phyloP scores from a whole-genome alignment of 768 basidiomycete genomes.

The Glaciozyma martinii region DNA sequence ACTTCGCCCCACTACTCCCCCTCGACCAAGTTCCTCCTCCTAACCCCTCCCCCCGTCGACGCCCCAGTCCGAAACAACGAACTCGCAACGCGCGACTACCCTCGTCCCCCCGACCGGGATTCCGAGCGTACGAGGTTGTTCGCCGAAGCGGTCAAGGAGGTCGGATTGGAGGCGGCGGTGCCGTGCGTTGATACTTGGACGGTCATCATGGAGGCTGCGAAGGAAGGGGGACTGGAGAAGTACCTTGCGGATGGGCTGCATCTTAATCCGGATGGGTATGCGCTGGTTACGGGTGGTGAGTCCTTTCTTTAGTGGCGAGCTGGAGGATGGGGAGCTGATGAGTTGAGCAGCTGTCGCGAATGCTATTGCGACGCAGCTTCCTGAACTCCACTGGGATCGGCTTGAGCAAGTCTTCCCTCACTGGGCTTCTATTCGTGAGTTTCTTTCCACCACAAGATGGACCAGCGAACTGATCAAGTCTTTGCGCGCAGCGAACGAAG shows the following conservation, averaged over 20 bases:
- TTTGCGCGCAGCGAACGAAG: not conserved
- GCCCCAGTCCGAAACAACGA: constrained; percentile 13
- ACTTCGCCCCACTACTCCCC: constrained; percentile 22
- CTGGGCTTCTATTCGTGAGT: constrained; percentile 14
- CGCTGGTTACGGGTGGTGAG: constrained; percentile 21
- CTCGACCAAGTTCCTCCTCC: constrained; percentile 15
- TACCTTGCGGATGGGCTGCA: constrained; percentile 28
- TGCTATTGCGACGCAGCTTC: constrained; percentile 12
- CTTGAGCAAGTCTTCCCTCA: constrained; percentile 26
- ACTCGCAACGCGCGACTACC: constrained; percentile 14
- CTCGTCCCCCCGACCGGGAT: constrained; percentile 21
- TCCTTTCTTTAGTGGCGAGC: no score
- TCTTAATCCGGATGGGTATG: constrained; percentile 19
- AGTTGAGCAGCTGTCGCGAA: constrained; percentile 9
- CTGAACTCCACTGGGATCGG: constrained; percentile 27
- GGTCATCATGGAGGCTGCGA: constrained; percentile 2
- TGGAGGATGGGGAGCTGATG: no score
- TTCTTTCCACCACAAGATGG: no score
- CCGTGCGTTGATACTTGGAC: constrained; percentile 21
- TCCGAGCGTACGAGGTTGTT: constrained; percentile 17
- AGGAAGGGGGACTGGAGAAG: constrained; percentile 11
- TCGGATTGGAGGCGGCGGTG: not conserved
- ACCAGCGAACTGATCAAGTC: no score
- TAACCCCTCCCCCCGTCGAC: constrained; percentile 31
- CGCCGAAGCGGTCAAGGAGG: constrained; percentile 23